Base-by-base conservation (phyloP, 345 rosid genomes). In the Eucalyptus albens region DNA sequence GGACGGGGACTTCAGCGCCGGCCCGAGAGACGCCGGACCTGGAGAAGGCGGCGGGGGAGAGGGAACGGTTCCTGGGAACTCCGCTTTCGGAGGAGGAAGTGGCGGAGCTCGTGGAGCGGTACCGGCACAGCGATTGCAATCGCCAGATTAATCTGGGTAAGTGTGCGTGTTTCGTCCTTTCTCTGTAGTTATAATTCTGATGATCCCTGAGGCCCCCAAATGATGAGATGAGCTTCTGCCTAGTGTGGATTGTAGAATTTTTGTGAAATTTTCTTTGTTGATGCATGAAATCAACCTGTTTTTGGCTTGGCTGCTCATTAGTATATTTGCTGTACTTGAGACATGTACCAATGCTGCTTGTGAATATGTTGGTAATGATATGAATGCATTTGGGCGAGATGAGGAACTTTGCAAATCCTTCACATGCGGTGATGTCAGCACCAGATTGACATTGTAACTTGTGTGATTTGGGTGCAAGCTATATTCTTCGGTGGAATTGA, bases 91-190 rank as follows among this genome's bases (percentile, higher is more conserved):
- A 92, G 89, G 97, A 93, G 89, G 99, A 96, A 91, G 94, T 94
- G 88, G 93, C 80, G 44, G 96, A 94, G 90, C 95, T 97, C 14
- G 97, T 97, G 87, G 98, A 96, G 91, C 92, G 94, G 89, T 97
- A 96, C 80, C 91, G 99, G 49, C 98, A 96, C 92, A 96, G 89
- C 88, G 97, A 96, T 92, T 97, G 98, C 89, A 88, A 94, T 55
- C 93, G 98, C 88, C 99, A 96, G 92, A 97, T 97, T 86, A 96
- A 97, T 95, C 88, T 97, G 49, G 98, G 98, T 96, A 93, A 85
- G 47, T 87, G 42, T 24, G 7, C 19, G 24, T 5, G 4, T 8
- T 21, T 22, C 65, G 31, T 50, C 33, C 42, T 10, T 40, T 24
- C 87, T 17, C 2, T 50, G 27, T 50, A 50, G 26, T 4, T 1